Conservation (phyloP, 1,284 basidiomycete genomes). For the Austroboletus rostrupii region DNA sequence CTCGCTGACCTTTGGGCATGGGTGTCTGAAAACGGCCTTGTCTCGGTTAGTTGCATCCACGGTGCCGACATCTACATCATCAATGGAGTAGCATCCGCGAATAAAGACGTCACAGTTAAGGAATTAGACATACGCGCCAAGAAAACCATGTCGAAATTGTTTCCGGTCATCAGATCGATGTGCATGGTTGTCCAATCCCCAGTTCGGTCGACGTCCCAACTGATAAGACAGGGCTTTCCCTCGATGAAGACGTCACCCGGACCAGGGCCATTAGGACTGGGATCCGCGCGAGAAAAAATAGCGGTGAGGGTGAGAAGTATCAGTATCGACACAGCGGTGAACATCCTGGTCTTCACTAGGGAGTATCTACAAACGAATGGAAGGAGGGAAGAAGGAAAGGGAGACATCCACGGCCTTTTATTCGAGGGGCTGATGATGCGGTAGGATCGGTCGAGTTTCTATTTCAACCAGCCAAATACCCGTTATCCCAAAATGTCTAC, state of each 20-base stretch:
- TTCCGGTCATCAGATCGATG: slow-evolving; percentile 78
- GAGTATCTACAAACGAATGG: no score
- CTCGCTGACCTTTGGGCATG: slow-evolving; percentile 61
- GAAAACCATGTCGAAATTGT: slow-evolving; percentile 67
- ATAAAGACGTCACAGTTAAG: background rate
- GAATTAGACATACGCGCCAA: slow-evolving; percentile 51
- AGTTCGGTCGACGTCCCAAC: slow-evolving; percentile 54
- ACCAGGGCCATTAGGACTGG: slow-evolving; percentile 50
- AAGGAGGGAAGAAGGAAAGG: no score
- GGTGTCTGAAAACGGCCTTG: slow-evolving; percentile 45
- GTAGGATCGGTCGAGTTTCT: no score
- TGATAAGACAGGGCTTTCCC: slow-evolving; percentile 50
- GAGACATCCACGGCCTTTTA: no score
- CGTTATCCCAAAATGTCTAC: no score
- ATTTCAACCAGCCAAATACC: no score
- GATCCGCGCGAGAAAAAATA: slow-evolving; percentile 44
- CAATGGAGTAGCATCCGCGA: background rate
- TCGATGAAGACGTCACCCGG: slow-evolving; percentile 55
- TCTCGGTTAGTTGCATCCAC: slow-evolving; percentile 54
- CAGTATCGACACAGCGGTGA: slow-evolving; percentile 27
- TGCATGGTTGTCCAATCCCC: slow-evolving; percentile 62
- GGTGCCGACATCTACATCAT: slow-evolving; percentile 41
- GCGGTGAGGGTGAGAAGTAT: slow-evolving; percentile 39
- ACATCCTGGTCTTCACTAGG: background rate
- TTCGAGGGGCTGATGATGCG: no score